phyloP scores from a whole-genome alignment of 2,329 filamentous ascomycete species.

The Pestalotiopsis sp. region DNA sequence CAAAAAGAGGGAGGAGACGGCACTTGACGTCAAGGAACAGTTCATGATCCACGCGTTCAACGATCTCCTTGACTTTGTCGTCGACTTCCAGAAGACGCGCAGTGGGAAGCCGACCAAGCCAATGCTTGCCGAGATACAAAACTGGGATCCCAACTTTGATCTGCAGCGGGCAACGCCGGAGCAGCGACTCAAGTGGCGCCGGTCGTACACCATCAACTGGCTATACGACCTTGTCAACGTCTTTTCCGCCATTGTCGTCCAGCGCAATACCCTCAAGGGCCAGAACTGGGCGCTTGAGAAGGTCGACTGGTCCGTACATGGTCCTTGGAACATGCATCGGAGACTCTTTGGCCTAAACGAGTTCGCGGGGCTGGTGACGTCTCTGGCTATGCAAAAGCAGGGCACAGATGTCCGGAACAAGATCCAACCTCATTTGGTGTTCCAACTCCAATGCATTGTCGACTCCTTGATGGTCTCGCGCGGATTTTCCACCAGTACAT shows the following conservation, averaged over 20 bases:
- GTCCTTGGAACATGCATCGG: slow-evolving; percentile 25
- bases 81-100: neutral
- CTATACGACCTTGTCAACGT: slow-evolving; percentile 53
- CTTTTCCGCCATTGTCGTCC: slow-evolving; percentile 41
- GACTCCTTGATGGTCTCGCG: slow-evolving; percentile 42
- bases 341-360: slow-evolving; percentile 46
- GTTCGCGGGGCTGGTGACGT: slow-evolving; percentile 46
- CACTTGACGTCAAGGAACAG: neutral
- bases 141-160: slow-evolving; percentile 45
- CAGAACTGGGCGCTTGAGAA: slow-evolving; percentile 20
- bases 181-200: slow-evolving; percentile 47
- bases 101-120: neutral
- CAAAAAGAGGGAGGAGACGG: neutral
- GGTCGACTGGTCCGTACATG: neutral
- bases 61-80: neutral
- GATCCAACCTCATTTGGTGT: slow-evolving; percentile 50
- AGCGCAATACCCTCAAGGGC: slow-evolving; percentile 36
- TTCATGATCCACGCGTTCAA: neutral
- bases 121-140: neutral
- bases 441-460: slow-evolving; percentile 52
- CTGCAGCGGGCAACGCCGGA: slow-evolving; percentile 38
- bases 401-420: slow-evolving; percentile 37
- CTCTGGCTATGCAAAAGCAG: slow-evolving; percentile 47
- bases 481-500: neutral
- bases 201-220: slow-evolving; percentile 52